Conservation (phyloP, 2,329 filamentous ascomycete genomes). For the Madurella fahalii region DNA sequence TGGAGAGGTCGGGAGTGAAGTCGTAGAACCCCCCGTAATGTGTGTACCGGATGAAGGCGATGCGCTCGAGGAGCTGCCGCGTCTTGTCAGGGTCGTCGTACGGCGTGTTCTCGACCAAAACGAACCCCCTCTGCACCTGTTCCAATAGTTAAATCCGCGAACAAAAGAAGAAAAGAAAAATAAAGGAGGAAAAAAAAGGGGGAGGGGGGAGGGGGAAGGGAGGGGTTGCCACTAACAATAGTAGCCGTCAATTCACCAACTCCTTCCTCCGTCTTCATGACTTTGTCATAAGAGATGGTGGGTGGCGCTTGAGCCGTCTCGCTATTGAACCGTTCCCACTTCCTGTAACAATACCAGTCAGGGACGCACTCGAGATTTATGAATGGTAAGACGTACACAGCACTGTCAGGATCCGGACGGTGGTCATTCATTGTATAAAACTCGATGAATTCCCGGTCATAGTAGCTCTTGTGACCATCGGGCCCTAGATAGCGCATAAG, state of each 20-base stretch:
- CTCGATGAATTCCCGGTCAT: slow-evolving; percentile 59
- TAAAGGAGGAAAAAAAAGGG: too few species aligned
- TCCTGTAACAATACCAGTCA: slow-evolving; percentile 1
- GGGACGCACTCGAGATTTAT: too few species aligned
- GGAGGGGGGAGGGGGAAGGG: too few species aligned
- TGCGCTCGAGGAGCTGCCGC: slow-evolving; percentile 68
- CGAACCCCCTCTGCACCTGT: slow-evolving; percentile 68
- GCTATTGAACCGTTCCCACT: slow-evolving; percentile 29
- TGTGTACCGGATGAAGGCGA: slow-evolving; percentile 82
- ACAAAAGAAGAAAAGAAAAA: too few species aligned
- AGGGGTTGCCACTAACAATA: slow-evolving; percentile 47
- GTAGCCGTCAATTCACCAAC: slow-evolving; percentile 60
- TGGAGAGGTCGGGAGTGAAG: slow-evolving; percentile 82
- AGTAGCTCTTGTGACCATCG: slow-evolving; percentile 63
- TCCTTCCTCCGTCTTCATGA: slow-evolving; percentile 51
- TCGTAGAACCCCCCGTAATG: slow-evolving; percentile 82
- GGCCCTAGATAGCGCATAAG: slow-evolving; percentile 52
- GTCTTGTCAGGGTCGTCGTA: slow-evolving; percentile 63
- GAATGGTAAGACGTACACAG: neutral
- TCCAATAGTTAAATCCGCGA: neutral
- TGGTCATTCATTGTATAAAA: slow-evolving; percentile 38
- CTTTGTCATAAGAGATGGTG: slow-evolving; percentile 53
- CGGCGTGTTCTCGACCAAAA: slow-evolving; percentile 69
- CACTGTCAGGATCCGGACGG: slow-evolving; percentile 24
- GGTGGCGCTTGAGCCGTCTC: slow-evolving; percentile 48